A percentile compares a stretch with the other conserved stretches of the same genome.
These are phyloP conservation scores for Fomitopsis betulina DNA, from an alignment of 1,284 basidiomycete genomes.

Conservation along the genomic window DNA sequence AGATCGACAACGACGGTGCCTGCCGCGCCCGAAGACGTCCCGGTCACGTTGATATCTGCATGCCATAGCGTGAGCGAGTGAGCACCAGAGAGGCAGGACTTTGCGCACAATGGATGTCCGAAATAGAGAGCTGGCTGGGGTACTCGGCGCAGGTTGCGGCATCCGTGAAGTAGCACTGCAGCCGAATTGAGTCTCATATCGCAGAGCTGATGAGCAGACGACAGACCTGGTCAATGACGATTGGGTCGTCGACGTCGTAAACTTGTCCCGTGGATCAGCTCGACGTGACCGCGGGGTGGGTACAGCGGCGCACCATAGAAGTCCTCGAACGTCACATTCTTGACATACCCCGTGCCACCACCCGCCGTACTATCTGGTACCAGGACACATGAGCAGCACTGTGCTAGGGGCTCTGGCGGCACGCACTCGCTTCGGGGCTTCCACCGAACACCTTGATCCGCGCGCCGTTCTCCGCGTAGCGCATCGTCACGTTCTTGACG, in stretches of 20 bases:
- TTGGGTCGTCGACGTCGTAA: slow-evolving; percentile 49
- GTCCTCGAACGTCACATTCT: slow-evolving; percentile 48
- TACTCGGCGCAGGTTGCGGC: slow-evolving; percentile 41
- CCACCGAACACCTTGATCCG: slow-evolving; percentile 67
- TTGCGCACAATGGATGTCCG: slow-evolving; percentile 34
- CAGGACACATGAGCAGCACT: too few relatives aligned
- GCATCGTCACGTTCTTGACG: slow-evolving; percentile 52
- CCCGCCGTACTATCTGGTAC: slow-evolving; percentile 31
- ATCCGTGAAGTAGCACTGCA: slow-evolving; percentile 49
- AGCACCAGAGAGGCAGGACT: neutral
- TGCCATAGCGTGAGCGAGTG: neutral
- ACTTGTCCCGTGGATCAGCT: slow-evolving; percentile 18
- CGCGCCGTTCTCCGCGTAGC: slow-evolving; percentile 58
- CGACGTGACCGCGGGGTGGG: too few relatives aligned
- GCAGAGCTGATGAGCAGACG: neutral
- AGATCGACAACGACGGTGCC: slow-evolving; percentile 35
- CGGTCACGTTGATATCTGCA: slow-evolving; percentile 32
- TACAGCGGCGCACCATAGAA: slow-evolving; percentile 28
- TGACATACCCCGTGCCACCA: slow-evolving; percentile 57
- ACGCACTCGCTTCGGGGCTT: slow-evolving; percentile 24
- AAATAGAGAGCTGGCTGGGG: slow-evolving; percentile 46
- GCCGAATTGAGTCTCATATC: neutral
- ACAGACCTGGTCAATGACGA: slow-evolving; percentile 48
- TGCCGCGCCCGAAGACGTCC: slow-evolving; percentile 32
- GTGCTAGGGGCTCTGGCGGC: too few relatives aligned